phyloP scores from a whole-genome alignment of 768 basidiomycete species.

The Tylopilus sp. region DNA sequence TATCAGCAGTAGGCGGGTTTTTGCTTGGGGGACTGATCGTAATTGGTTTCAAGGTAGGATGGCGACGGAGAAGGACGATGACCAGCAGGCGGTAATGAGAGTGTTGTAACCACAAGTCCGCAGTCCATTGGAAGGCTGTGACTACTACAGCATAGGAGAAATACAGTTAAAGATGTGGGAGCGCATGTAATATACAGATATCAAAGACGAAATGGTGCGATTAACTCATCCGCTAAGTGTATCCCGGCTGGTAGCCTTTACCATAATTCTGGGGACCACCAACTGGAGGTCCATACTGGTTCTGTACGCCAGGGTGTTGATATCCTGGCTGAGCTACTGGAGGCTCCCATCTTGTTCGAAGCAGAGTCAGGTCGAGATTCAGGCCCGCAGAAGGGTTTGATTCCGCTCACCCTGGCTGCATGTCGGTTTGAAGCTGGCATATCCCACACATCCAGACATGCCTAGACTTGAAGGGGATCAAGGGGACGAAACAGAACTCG shows the following conservation, averaged over 20 bases:
- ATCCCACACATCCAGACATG: constrained; percentile 70
- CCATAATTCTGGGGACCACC: constrained; percentile 6
- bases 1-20: constrained; percentile 35
- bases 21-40: constrained; percentile 32
- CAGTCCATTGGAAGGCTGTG: background rate
- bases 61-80: constrained; percentile 3
- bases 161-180: background rate
- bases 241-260: constrained; percentile 31
- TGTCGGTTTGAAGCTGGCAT: constrained; percentile 60
- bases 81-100: constrained; percentile 2
- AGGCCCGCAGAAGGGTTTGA: background rate
- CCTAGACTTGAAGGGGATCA: constrained; percentile 60
- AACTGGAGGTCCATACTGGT: constrained; percentile 8
- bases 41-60: constrained; percentile 10
- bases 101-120: background rate
- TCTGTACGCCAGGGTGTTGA: constrained; percentile 32
- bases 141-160: background rate
- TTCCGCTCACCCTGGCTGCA: constrained; percentile 49
- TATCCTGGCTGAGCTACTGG: constrained; percentile 34
- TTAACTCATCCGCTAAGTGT: constrained; percentile 16
- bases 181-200: constrained; percentile 3
- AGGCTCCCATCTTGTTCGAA: constrained; percentile 34
- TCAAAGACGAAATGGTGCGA: background rate
- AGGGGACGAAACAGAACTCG: constrained; percentile 70
- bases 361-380: background rate